phyloP scores from a whole-genome alignment of 306 rosid species.

The Acacia confusa region DNA sequence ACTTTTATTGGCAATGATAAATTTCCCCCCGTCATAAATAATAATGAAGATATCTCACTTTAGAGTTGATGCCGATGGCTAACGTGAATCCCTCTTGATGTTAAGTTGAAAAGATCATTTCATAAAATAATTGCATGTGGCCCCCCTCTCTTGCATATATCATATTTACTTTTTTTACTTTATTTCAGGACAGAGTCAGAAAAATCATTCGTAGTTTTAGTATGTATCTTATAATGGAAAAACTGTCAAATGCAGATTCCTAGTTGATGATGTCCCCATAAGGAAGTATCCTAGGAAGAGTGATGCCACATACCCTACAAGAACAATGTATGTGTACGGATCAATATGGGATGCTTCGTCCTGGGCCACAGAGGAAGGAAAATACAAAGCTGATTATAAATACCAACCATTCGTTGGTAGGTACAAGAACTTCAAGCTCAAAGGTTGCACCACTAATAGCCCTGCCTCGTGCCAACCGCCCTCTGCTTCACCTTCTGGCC shows the following conservation, averaged over 20 bases:
- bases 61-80: background rate
- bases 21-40: background rate
- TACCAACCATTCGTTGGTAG: conserved; percentile 81
- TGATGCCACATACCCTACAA: conserved; percentile 74
- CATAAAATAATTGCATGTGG: conserved; percentile 11
- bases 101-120: conserved; percentile 5
- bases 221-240: conserved; percentile 15
- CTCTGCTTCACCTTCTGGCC: conserved; percentile 45
- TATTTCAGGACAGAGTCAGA: background rate
- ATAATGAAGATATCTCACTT: background rate
- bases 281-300: conserved; percentile 69
- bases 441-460: conserved; percentile 45
- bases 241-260: conserved; percentile 51
- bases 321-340: conserved; percentile 87
- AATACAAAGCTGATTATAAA: conserved; percentile 77
- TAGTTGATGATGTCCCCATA: conserved; percentile 88
- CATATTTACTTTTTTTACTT: background rate
- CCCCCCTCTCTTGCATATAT: background rate
- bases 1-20: background rate
- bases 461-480: conserved; percentile 57
- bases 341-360: conserved; percentile 97
- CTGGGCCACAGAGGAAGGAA: conserved; percentile 97
- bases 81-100: background rate
- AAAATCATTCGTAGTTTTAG: background rate
- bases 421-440: conserved; percentile 66